phyloP scores from a whole-genome alignment of 2,329 filamentous ascomycete species.

The Mycosphaerella arachidis region DNA sequence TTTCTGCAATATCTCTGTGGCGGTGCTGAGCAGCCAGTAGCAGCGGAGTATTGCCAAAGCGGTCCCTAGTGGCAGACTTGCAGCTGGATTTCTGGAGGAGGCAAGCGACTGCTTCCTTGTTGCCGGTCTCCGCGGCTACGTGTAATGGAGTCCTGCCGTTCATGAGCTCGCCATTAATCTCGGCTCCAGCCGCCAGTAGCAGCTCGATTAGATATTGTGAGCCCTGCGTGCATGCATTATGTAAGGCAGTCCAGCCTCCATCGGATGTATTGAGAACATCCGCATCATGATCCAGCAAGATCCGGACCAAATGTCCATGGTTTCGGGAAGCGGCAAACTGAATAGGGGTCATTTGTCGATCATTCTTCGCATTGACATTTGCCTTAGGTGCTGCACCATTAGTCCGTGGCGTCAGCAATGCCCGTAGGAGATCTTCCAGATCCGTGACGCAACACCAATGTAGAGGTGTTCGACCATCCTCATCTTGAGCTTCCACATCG shows the following conservation, averaged over 20 bases:
- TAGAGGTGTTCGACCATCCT: constrained; percentile 22
- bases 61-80: constrained; percentile 37
- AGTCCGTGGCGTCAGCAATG: constrained; percentile 16
- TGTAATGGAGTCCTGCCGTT: constrained; percentile 27
- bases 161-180: constrained; percentile 25
- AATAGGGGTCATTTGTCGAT: constrained; percentile 21
- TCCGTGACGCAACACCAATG: constrained; percentile 26
- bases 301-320: constrained; percentile 55
- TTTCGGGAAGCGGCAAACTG: constrained; percentile 21
- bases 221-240: constrained; percentile 40
- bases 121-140: constrained; percentile 27
- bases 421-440: constrained; percentile 20
- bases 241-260: constrained; percentile 85
- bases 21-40: constrained; percentile 40
- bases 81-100: constrained; percentile 26
- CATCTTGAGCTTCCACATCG: constrained; percentile 21
- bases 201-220: constrained; percentile 17
- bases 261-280: constrained; percentile 86
- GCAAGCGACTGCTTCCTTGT: constrained; percentile 19
- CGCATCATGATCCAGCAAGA: constrained; percentile 89
- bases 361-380: constrained; percentile 19
- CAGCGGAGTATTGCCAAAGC: constrained; percentile 43
- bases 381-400: constrained; percentile 18
- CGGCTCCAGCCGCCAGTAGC: constrained; percentile 22
- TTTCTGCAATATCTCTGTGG: constrained; percentile 39